Percentiles rank a stretch among this genome's conserved stretches.
Evolutionary conservation across 2,329 filamentous ascomycete species (phyloP).

Genomic region (Tricladium varicosporioides): DNA sequence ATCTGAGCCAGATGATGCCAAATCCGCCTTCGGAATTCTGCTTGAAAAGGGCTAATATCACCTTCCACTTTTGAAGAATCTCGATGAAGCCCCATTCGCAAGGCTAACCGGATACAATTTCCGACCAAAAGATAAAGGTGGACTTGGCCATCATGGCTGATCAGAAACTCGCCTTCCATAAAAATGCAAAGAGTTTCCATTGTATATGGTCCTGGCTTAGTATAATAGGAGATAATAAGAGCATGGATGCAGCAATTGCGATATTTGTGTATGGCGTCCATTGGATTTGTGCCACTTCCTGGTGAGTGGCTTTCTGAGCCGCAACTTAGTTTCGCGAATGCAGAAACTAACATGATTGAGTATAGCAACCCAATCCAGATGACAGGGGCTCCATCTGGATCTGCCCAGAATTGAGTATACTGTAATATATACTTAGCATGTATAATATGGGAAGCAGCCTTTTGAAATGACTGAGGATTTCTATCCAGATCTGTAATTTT

Average conservation of each 20-base stretch:
- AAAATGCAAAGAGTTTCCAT: constrained; percentile 52
- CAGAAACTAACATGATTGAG: constrained; percentile 23
- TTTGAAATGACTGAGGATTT: no score
- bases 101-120: constrained; percentile 51
- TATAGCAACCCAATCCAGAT: constrained; percentile 52
- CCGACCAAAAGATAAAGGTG: constrained; percentile 53
- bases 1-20: constrained; percentile 57
- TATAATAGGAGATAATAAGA: constrained; percentile 49
- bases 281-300: constrained; percentile 42
- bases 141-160: constrained; percentile 50
- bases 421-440: constrained; percentile 24
- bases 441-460: no score
- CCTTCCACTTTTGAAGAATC: constrained; percentile 41
- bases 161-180: constrained; percentile 52
- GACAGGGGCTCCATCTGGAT: constrained; percentile 39
- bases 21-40: constrained; percentile 66
- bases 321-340: constrained; percentile 40
- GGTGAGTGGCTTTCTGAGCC: constrained; percentile 44
- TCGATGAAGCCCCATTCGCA: constrained; percentile 58
- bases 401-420: constrained; percentile 50
- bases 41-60: constrained; percentile 66
- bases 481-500: background rate
- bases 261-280: constrained; percentile 48
- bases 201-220: constrained; percentile 46
- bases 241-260: constrained; percentile 51